These are phyloP conservation scores for Eutrema yunnanense DNA, from an alignment of 345 rosid species.

Conservation along the genomic window DNA sequence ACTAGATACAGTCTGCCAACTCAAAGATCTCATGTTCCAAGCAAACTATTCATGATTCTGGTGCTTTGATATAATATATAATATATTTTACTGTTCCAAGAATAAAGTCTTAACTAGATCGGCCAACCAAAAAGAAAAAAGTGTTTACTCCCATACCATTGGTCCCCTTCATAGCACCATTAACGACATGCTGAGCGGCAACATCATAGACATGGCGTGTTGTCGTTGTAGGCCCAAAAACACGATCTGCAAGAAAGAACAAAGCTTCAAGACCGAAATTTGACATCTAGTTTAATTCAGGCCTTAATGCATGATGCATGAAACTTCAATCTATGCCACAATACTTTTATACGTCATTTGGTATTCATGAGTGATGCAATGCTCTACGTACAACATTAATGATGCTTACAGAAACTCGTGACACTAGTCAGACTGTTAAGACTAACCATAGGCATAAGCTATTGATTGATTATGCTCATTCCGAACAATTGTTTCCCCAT, in stretches of 20 bases:
- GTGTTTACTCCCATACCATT: constrained; percentile 48
- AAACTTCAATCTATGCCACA: not conserved
- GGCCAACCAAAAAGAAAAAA: not conserved
- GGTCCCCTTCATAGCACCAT: constrained; percentile 91
- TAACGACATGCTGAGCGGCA: constrained; percentile 89
- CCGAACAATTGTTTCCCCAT: constrained; percentile 88
- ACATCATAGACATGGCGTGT: constrained; percentile 96
- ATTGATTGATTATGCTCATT: constrained; percentile 69
- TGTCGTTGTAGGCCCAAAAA: constrained; percentile 96
- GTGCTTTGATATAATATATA: not conserved
- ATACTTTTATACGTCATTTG: not conserved
- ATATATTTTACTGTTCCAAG: not conserved
- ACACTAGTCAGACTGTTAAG: not conserved
- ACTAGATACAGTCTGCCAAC: not conserved
- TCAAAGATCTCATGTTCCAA: constrained; percentile 8
- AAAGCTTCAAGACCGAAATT: not conserved
- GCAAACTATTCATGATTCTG: constrained; percentile 1
- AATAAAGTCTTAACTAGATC: not conserved
- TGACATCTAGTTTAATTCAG: not conserved
- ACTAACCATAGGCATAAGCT: constrained; percentile 92
- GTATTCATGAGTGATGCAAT: not conserved
- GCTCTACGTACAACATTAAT: not conserved
- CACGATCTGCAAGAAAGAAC: constrained; percentile 55
- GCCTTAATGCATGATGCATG: not conserved
- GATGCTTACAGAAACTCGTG: constrained; percentile 7